phyloP scores from a whole-genome alignment of 2,329 filamentous ascomycete genomes.

The Dothideomycetes sp. region DNA sequence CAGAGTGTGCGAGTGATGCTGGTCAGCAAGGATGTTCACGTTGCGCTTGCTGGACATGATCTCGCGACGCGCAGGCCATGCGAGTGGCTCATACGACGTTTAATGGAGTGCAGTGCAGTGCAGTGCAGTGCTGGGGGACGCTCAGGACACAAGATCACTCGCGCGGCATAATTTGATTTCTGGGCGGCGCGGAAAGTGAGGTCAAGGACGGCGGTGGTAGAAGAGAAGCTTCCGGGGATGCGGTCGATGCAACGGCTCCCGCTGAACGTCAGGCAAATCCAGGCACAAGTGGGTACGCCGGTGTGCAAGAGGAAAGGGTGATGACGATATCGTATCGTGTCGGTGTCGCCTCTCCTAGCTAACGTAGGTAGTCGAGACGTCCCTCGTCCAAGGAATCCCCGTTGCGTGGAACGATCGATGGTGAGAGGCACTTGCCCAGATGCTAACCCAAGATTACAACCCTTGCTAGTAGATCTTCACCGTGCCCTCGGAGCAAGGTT shows the following conservation, averaged over 20 bases:
- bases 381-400: background rate
- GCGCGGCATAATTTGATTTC: background rate
- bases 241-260: background rate
- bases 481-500: background rate
- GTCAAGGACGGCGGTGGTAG: background rate
- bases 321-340: conserved; percentile 4
- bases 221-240: conserved; percentile 1
- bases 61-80: conserved; percentile 1
- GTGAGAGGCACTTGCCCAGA: background rate
- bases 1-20: conserved; percentile 3
- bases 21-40: conserved; percentile 4
- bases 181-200: background rate
- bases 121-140: background rate
- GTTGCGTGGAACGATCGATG: background rate
- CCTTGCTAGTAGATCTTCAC: background rate
- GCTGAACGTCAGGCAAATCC: background rate
- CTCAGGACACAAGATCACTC: conserved; percentile 1
- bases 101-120: background rate
- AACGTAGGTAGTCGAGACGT: no score
- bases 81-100: conserved; percentile 6
- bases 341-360: conserved; percentile 2
- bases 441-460: background rate
- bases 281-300: background rate
- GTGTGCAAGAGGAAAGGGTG: background rate
- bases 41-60: background rate